phyloP scores from a whole-genome alignment of 2,329 filamentous ascomycete genomes.

The Colletotrichum filicis region DNA sequence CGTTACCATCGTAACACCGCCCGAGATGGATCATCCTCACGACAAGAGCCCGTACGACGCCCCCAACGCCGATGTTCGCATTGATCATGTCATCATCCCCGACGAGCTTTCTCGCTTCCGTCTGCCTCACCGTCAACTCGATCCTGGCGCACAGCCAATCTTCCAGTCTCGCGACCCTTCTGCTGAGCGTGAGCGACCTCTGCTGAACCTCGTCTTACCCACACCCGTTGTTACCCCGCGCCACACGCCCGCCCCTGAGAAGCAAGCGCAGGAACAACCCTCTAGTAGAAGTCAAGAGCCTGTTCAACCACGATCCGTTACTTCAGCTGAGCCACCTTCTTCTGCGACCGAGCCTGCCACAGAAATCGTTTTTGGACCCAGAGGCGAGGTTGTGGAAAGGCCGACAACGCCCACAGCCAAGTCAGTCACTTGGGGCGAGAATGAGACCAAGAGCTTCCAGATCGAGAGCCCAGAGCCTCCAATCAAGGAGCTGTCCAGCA shows the following conservation, averaged over 20 bases:
- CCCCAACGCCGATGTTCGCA: slow-evolving; percentile 72
- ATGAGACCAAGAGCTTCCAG: slow-evolving; percentile 72
- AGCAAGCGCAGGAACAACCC: slow-evolving; percentile 35
- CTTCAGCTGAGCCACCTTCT: slow-evolving; percentile 20
- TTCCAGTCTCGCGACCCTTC: slow-evolving; percentile 63
- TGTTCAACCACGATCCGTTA: not conserved
- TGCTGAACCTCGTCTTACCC: slow-evolving; percentile 70
- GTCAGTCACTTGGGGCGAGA: slow-evolving; percentile 72
- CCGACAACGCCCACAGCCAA: slow-evolving; percentile 62
- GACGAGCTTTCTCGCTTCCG: slow-evolving; percentile 56
- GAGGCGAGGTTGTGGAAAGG: slow-evolving; percentile 54
- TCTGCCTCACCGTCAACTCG: slow-evolving; percentile 39
- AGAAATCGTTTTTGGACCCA: slow-evolving; percentile 51
- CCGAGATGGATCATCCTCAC: slow-evolving; percentile 57
- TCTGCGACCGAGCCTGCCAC: slow-evolving; percentile 40
- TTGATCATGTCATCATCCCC: slow-evolving; percentile 69
- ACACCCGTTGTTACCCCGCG: slow-evolving; percentile 66
- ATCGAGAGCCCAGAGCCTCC: slow-evolving; percentile 64
- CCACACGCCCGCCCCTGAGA: slow-evolving; percentile 40
- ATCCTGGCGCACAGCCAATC: slow-evolving; percentile 42
- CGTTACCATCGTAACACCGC: slow-evolving; percentile 65
- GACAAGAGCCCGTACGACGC: slow-evolving; percentile 64
- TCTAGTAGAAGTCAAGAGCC: slow-evolving; percentile 31
- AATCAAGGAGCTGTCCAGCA: slow-evolving; percentile 45
- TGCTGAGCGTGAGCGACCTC: slow-evolving; percentile 64